Evolutionary conservation across 2,329 filamentous ascomycete species (phyloP).

Genomic region (Penicillium sp.): DNA sequence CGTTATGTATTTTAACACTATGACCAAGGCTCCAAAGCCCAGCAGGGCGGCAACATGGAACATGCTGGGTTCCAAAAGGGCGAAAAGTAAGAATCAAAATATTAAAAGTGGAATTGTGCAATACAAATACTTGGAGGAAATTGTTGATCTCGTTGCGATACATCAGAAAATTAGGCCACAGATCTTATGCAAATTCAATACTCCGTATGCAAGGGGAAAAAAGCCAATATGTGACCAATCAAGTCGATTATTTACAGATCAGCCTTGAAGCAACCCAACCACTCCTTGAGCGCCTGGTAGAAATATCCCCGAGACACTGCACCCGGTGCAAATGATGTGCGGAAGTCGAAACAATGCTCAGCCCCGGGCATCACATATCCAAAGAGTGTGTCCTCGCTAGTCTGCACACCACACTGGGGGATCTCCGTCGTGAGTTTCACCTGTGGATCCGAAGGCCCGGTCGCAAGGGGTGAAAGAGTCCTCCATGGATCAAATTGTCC

Average conservation of each 20-base stretch:
- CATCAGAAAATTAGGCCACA: too few species aligned
- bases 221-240: conserved; percentile 2
- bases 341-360: conserved; percentile 54
- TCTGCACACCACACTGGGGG: conserved; percentile 46
- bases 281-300: conserved; percentile 44
- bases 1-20: conserved; percentile 24
- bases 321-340: conserved; percentile 33
- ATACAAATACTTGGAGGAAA: too few species aligned
- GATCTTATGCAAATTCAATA: too few species aligned
- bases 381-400: conserved; percentile 44
- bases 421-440: conserved; percentile 42
- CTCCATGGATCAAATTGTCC: conserved; percentile 57
- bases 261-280: conserved; percentile 46
- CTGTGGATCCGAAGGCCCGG: conserved; percentile 43
- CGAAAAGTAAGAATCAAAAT: too few species aligned
- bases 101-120: too few species aligned
- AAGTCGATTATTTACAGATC: neutral
- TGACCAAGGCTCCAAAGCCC: conserved; percentile 22
- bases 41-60: conserved; percentile 19
- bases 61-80: neutral
- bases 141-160: too few species aligned
- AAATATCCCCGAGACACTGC: conserved; percentile 41
- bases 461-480: conserved; percentile 47
- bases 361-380: conserved; percentile 49
- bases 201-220: too few species aligned